A percentile compares a stretch with the other conserved stretches of the same genome.
Evolutionary conservation across 257 asterid species (phyloP).

Genomic region (Nemophila menziesii): DNA sequence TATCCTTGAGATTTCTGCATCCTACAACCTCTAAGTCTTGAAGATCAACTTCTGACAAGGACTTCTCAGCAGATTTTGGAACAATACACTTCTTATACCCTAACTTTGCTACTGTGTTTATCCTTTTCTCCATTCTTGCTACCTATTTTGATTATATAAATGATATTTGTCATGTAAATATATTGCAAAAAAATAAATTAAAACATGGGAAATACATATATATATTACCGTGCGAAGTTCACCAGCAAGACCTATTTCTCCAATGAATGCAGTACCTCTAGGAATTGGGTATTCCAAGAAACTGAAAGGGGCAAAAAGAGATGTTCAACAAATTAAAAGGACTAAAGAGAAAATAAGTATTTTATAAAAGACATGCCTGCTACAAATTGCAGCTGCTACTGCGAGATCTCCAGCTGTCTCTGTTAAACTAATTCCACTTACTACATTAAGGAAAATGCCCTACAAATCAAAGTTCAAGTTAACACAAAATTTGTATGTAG

Average conservation of each 20-base stretch:
- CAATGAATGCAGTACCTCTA: constrained; percentile 69
- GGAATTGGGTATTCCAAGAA: constrained; percentile 91
- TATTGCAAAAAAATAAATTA: no score
- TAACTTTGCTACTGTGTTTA: constrained; percentile 59
- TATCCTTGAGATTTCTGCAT: constrained; percentile 67
- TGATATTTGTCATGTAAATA: background rate
- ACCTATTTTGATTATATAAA: constrained; percentile 25
- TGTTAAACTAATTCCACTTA: constrained; percentile 50
- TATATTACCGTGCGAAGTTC: constrained; percentile 69
- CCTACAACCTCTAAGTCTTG: constrained; percentile 55
- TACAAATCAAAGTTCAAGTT: constrained; percentile 22
- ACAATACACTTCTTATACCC: constrained; percentile 76
- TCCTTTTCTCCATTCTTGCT: constrained; percentile 74
- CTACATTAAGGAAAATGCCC: constrained; percentile 74
- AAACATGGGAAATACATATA: no score
- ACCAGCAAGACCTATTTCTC: constrained; percentile 89
- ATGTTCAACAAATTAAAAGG: background rate
- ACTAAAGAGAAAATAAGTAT: background rate
- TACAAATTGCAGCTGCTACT: constrained; percentile 92
- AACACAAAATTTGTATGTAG: constrained; percentile 2
- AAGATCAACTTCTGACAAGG: constrained; percentile 23
- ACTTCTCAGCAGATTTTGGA: constrained; percentile 48
- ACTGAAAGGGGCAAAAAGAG: constrained; percentile 29
- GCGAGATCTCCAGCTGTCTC: constrained; percentile 97
- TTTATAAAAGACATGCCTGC: constrained; percentile 48